Evolutionary conservation across 176 grass and related monocot species (phyloP), one percentile per base, ranked within the genome.

Genomic region (Metroxylon sagu): DNA sequence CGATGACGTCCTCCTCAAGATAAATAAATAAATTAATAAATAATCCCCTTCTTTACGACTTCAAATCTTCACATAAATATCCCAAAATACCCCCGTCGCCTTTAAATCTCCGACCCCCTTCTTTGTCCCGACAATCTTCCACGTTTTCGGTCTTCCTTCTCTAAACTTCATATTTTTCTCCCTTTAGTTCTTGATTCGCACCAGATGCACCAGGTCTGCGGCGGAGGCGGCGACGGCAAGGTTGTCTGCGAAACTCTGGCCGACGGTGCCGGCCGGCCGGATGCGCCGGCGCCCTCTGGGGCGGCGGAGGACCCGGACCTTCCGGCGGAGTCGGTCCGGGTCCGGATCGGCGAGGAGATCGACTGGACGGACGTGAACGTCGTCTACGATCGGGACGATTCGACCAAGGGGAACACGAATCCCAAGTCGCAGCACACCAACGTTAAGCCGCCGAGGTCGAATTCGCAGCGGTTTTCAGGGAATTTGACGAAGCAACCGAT

Each of bases 391-490:
- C 87, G 87, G 16, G 93, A 98, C 10, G 79, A 88, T n/a, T 98
- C 93, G 0, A 77, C 86, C 25, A 98, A 83, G 77, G 93, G 83
- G 56, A 88, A 70, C 84, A 98, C 93, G 57, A 98, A 98, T 52
- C 93, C 93, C 5, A 98, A 98, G 75, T 83, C 76, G 58, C 25
- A 83, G 60, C 56, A 48, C 69, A 84, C 62, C 70, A 80, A 66
- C 71, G 25, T 53, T 57, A 56, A 25, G 0, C 50, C 1, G 74
- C 14, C 26, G 19, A 31, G 18, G 18, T 69, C 69, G 1, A 78
- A 72, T 27, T 80, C 81, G 39, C 93, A 83, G 70, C 49, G 93
- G 21, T 92, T 83, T 76, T 89, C 87, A 1, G 84, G 84, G 0
- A 85, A 85, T 62, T 79, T 98, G 1, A 48, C 70, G 0, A 84